Evolutionary conservation across 78 protist genomes (phyloP).

Genomic region (slime mould (Dictyostelium discoideum)): dicty_2.7 NC_007091.3:4581501-4582000

Average conservation of each 20-base stretch:
- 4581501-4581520: slow-evolving; percentile 67
- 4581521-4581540: slow-evolving; percentile 75
- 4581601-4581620: slow-evolving; percentile 66
- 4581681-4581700: slow-evolving; percentile 32
- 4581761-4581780: slow-evolving; percentile 15
- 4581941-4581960: neutral
- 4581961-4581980: slow-evolving; percentile 33
- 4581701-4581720: neutral
- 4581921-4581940: neutral
- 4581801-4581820: slow-evolving; percentile 19
- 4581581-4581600: slow-evolving; percentile 73
- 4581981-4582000: slow-evolving; percentile 56
- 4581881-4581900: slow-evolving; percentile 83
- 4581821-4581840: slow-evolving; percentile 31
- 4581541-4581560: slow-evolving; percentile 57
- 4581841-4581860: neutral
- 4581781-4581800: neutral
- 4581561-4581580: slow-evolving; percentile 68
- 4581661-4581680: slow-evolving; percentile 22
- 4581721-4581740: slow-evolving; percentile 43
- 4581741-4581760: neutral
- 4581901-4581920: slow-evolving; percentile 72
- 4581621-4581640: slow-evolving; percentile 50
- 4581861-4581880: slow-evolving; percentile 82
- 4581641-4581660: neutral